Conservation (phyloP, 768 basidiomycete species). For the Xerocomus brunneocitrinus region DNA sequence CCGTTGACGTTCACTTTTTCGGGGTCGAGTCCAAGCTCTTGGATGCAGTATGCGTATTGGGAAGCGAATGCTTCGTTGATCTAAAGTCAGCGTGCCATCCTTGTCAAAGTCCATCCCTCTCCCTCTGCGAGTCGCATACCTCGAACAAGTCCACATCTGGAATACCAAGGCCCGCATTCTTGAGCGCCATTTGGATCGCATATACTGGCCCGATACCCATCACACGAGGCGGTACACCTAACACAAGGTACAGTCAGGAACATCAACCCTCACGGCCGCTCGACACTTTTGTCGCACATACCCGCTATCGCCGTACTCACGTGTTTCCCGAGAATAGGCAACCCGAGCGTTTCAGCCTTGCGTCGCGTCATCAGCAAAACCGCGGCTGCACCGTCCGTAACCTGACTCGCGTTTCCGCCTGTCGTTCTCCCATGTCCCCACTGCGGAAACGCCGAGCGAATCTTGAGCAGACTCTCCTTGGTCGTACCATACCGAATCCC, state of each 20-base stretch:
- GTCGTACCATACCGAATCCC: constrained; percentile 77
- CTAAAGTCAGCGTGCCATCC: constrained; percentile 19
- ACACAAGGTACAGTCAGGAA: background rate
- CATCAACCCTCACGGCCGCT: background rate
- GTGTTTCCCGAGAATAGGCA: constrained; percentile 74
- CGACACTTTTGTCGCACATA: constrained; percentile 19
- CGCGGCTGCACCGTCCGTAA: constrained; percentile 81
- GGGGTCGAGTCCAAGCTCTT: constrained; percentile 56
- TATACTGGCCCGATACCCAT: constrained; percentile 86
- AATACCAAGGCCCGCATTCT: constrained; percentile 58
- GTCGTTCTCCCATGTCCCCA: constrained; percentile 74
- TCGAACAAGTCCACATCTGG: constrained; percentile 79
- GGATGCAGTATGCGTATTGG: constrained; percentile 70
- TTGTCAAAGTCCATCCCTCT: background rate
- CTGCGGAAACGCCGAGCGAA: constrained; percentile 76
- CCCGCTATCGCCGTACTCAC: constrained; percentile 69
- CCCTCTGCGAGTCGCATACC: constrained; percentile 33
- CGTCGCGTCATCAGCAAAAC: constrained; percentile 75
- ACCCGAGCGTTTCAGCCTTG: constrained; percentile 71
- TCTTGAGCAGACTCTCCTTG: constrained; percentile 54
- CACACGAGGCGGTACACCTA: constrained; percentile 71
- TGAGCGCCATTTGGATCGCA: constrained; percentile 78
- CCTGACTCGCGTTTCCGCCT: constrained; percentile 82
- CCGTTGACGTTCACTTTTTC: constrained; percentile 84
- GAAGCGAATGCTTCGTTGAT: constrained; percentile 93